These are phyloP conservation scores for Ascobolus immersus DNA, from an alignment of 495 filamentous ascomycete species.

Conservation along the genomic window DNA sequence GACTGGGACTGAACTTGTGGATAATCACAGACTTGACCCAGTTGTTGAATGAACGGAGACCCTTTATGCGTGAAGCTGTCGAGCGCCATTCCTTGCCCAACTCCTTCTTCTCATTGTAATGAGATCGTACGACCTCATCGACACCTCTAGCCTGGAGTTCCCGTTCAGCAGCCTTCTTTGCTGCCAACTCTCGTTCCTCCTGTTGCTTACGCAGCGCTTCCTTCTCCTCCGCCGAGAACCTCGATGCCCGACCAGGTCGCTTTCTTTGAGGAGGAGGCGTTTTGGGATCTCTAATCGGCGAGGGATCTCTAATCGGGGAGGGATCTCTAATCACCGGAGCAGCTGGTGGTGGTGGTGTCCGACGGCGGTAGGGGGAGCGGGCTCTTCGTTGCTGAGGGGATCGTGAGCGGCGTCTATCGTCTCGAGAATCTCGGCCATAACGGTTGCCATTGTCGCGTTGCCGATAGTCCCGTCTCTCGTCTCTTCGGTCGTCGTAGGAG, in stretches of 20 bases:
- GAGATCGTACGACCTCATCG: conserved; percentile 64
- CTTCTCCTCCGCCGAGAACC: conserved; percentile 43
- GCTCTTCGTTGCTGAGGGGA: no score
- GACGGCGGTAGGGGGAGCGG: no score
- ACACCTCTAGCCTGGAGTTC: conserved; percentile 28
- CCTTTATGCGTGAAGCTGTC: conserved; percentile 80
- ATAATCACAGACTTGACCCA: conserved; percentile 95
- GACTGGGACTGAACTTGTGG: conserved; percentile 72
- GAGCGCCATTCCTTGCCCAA: conserved; percentile 84
- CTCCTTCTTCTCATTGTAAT: conserved; percentile 90
- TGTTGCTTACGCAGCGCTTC: conserved; percentile 42
- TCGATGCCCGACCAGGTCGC: conserved; percentile 57
- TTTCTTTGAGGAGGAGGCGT: conserved; percentile 51
- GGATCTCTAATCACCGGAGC: no score
- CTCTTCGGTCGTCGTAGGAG: no score
- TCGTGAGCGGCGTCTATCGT: no score
- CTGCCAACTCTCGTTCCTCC: conserved; percentile 32
- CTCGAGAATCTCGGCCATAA: no score
- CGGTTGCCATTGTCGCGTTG: no score
- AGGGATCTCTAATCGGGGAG: no score
- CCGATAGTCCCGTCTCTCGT: no score
- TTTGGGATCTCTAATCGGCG: no score
- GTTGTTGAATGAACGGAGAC: conserved; percentile 83
- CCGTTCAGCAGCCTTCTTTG: conserved; percentile 10
- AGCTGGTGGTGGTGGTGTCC: no score